Conservation (phyloP, 176 grass and related monocot species). For the Hyparrhenia diplandra region DNA sequence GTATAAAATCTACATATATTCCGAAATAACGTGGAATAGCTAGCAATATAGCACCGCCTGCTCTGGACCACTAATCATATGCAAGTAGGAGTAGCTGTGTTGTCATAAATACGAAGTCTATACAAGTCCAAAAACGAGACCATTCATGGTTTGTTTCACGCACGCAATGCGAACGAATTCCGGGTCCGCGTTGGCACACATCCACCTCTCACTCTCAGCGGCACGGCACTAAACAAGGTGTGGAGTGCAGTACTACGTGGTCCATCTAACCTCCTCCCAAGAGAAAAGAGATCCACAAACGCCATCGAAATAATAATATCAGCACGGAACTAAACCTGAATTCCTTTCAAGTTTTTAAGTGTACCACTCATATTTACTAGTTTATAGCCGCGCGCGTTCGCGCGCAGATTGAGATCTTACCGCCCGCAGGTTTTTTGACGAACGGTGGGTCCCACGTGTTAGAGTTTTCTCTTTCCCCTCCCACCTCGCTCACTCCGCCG, state of each 20-base stretch:
- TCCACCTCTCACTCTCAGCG: background rate
- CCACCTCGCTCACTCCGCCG: no score
- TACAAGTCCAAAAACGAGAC: background rate
- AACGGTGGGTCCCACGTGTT: no score
- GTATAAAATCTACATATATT: no score
- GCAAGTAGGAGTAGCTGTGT: background rate
- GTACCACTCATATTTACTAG: slow-evolving; percentile 17
- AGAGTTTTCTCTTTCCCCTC: no score
- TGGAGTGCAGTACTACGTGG: background rate
- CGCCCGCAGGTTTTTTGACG: no score
- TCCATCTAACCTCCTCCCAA: background rate
- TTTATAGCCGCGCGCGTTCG: no score
- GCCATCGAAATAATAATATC: background rate
- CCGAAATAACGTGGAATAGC: background rate
- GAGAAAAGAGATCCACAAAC: background rate
- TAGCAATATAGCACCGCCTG: background rate
- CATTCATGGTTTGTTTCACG: slow-evolving; percentile 9
- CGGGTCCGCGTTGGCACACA: background rate
- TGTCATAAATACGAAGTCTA: background rate
- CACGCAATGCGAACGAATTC: slow-evolving; percentile 1
- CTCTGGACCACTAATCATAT: background rate
- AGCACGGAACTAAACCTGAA: background rate
- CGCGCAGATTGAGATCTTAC: no score
- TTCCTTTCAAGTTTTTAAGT: slow-evolving; percentile 15
- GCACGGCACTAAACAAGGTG: background rate